Evolutionary conservation across 495 filamentous ascomycete species (phyloP).

Genomic region (Neurospora sp.): DNA sequence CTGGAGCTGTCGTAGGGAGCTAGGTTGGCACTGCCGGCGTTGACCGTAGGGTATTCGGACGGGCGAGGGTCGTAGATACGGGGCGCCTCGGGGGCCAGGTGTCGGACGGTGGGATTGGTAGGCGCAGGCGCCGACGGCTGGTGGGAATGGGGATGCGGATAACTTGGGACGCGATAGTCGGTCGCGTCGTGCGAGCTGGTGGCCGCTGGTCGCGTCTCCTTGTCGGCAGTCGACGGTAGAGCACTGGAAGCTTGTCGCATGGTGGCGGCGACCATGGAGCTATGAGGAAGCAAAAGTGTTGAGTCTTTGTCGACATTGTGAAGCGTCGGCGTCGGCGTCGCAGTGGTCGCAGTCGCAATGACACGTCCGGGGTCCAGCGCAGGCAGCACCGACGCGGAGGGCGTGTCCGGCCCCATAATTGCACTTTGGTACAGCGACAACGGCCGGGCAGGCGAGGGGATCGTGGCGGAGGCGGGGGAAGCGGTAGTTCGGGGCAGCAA

Average conservation of each 20-base stretch:
- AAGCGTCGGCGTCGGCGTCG: neutral
- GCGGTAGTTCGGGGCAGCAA: conserved; percentile 1
- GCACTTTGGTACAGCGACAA: neutral
- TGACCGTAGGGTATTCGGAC: neutral
- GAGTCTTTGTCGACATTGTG: conserved; percentile 15
- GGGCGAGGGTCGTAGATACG: conserved; percentile 3
- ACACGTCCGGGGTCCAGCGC: conserved; percentile 18
- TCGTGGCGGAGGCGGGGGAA: neutral
- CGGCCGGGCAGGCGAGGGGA: conserved; percentile 1
- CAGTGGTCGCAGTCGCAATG: neutral
- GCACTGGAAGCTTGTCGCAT: neutral
- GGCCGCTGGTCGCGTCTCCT: neutral
- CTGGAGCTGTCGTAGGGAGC: neutral
- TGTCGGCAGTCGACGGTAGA: neutral
- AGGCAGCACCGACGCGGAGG: conserved; percentile 8
- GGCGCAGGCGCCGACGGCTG: conserved; percentile 1
- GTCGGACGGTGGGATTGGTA: conserved; percentile 10
- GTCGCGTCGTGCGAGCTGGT: conserved; percentile 2
- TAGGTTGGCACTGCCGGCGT: neutral
- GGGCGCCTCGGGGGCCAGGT: conserved; percentile 1
- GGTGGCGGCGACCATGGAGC: neutral
- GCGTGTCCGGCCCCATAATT: conserved; percentile 17
- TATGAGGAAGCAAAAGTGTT: conserved; percentile 6
- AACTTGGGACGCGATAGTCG: conserved; percentile 1
- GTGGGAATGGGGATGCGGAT: conserved; percentile 4